Conservation (phyloP, 2,329 filamentous ascomycete species). For the Scedosporium boydii region DNA sequence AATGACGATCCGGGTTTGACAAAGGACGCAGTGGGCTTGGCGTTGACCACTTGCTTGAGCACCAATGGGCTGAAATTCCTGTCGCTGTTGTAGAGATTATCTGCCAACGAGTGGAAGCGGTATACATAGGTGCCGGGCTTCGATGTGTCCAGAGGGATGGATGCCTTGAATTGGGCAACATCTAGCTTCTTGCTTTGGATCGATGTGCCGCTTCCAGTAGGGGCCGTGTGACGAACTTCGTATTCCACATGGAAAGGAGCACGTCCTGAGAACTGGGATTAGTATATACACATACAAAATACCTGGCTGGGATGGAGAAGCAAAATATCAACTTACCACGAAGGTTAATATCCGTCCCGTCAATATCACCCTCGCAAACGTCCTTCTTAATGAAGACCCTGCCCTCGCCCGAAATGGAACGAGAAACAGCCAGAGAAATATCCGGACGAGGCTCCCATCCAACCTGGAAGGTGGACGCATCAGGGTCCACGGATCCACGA, state of each 20-base stretch:
- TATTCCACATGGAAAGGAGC: constrained; percentile 80
- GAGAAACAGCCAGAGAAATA: constrained; percentile 56
- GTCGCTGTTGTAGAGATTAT: constrained; percentile 76
- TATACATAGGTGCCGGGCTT: constrained; percentile 81
- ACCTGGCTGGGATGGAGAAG: neutral
- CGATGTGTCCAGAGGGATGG: constrained; percentile 76
- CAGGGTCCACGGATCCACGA: constrained; percentile 67
- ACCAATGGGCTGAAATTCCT: constrained; percentile 55
- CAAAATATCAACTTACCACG: constrained; percentile 46
- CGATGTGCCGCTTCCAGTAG: constrained; percentile 56
- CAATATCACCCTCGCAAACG: constrained; percentile 91
- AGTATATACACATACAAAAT: neutral
- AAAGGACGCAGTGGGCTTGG: constrained; percentile 75
- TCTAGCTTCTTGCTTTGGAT: constrained; percentile 64
- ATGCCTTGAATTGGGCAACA: constrained; percentile 64
- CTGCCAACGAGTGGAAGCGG: constrained; percentile 71
- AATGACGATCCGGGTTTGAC: constrained; percentile 83
- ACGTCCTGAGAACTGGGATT: constrained; percentile 43
- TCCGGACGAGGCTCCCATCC: constrained; percentile 77
- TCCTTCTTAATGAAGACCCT: constrained; percentile 62
- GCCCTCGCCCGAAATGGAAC: constrained; percentile 43
- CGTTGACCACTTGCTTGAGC: constrained; percentile 75
- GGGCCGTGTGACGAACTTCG: constrained; percentile 63
- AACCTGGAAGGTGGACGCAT: constrained; percentile 67
- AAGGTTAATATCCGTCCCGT: constrained; percentile 73